Evolutionary conservation across 768 basidiomycete genomes (phyloP).

Genomic region (Tulasnella sp.): DNA sequence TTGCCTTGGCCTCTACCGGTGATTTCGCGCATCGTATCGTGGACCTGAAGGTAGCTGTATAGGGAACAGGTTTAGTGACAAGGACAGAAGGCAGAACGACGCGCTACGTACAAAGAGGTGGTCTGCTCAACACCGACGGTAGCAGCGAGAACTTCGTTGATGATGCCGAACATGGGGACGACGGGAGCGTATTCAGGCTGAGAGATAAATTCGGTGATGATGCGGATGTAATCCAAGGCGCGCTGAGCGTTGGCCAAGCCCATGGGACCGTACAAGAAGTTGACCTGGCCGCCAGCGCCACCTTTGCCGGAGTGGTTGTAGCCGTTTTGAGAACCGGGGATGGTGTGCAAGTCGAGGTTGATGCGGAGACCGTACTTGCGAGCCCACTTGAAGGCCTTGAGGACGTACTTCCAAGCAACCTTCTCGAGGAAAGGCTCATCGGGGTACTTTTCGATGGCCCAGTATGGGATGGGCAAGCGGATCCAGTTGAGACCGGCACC

Average conservation of each 20-base stretch:
- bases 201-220: too few relatives aligned
- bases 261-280: constrained; percentile 85
- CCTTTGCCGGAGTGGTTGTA: too few relatives aligned
- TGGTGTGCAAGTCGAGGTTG: too few relatives aligned
- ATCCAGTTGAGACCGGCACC: too few relatives aligned
- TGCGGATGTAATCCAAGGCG: constrained; percentile 79
- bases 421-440: constrained; percentile 81
- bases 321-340: too few relatives aligned
- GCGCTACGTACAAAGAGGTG: constrained; percentile 36
- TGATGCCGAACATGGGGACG: too few relatives aligned
- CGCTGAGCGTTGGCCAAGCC: constrained; percentile 93
- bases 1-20: constrained; percentile 78
- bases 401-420: constrained; percentile 82
- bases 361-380: too few relatives aligned
- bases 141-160: constrained; percentile 68
- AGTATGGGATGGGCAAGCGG: constrained; percentile 84
- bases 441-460: constrained; percentile 79
- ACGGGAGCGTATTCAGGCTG: too few relatives aligned
- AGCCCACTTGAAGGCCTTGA: too few relatives aligned
- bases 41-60: constrained; percentile 74
- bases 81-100: neutral
- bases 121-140: constrained; percentile 38
- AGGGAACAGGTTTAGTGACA: neutral
- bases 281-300: constrained; percentile 62
- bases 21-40: constrained; percentile 72